Evolutionary conservation across 176 grass and related monocot genomes (phyloP).

Genomic region (Eragrostis curvula): DNA sequence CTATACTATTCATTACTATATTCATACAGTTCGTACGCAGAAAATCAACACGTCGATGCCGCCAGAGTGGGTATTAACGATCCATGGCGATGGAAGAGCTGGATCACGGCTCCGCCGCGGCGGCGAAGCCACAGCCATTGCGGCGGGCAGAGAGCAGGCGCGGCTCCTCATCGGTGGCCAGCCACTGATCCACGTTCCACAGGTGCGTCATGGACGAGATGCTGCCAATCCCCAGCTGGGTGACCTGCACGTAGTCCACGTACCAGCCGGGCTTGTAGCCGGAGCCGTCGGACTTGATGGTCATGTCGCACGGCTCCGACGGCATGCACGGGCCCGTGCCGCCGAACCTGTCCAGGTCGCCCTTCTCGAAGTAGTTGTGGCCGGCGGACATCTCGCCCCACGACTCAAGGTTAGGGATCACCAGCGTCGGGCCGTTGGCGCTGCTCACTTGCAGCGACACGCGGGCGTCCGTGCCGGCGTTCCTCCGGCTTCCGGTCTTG

Average conservation of each 20-base stretch:
- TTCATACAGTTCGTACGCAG: no score
- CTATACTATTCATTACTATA: no score
- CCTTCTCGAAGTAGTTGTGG: constrained; percentile 25
- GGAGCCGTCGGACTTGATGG: neutral
- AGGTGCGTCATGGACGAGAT: neutral
- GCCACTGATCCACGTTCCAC: neutral
- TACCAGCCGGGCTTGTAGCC: constrained; percentile 16
- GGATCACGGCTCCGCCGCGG: no score
- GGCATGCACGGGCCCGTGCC: neutral
- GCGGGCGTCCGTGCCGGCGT: constrained; percentile 15
- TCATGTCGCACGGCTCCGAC: neutral
- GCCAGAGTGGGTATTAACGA: no score
- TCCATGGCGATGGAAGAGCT: no score
- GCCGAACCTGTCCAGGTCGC: neutral
- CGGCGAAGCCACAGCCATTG: neutral
- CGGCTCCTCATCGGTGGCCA: neutral
- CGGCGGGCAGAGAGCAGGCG: neutral
- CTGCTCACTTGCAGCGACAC: neutral
- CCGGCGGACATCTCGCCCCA: constrained; percentile 4
- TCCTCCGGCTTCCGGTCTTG: neutral
- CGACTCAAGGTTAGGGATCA: neutral
- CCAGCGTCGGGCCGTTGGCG: neutral
- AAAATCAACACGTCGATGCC: no score
- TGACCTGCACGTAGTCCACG: neutral
- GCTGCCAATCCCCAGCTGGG: neutral